A percentile compares a stretch with the other conserved stretches of the same genome.
phyloP scores from a whole-genome alignment of 768 basidiomycete species.

The Psilocybe subaeruginosa region DNA sequence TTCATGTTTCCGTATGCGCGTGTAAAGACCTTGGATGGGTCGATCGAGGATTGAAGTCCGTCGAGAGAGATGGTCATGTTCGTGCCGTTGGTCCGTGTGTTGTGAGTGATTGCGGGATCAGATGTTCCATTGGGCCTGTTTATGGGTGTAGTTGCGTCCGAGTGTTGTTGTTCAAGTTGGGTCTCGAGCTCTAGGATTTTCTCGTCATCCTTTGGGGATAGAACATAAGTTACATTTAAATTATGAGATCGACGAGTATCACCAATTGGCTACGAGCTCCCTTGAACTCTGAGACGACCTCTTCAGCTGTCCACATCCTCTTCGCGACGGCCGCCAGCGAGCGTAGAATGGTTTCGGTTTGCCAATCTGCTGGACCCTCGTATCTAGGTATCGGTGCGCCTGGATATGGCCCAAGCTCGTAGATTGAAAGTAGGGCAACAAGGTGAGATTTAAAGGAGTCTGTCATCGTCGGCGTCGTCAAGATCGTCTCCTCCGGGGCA shows the following conservation, averaged over 20 bases:
- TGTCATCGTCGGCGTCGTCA: conserved; percentile 10
- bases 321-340: conserved; percentile 52
- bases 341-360: conserved; percentile 59
- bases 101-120: conserved; percentile 7
- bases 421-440: conserved; percentile 59
- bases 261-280: conserved; percentile 23
- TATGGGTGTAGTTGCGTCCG: conserved; percentile 11
- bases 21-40: conserved; percentile 34
- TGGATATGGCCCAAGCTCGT: conserved; percentile 54
- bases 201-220: conserved; percentile 13
- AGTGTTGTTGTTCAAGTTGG: conserved; percentile 10
- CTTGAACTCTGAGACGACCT: conserved; percentile 41
- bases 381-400: conserved; percentile 55
- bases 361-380: conserved; percentile 57
- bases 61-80: conserved; percentile 54
- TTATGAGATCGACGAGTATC: not conserved
- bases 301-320: conserved; percentile 61
- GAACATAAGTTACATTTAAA: not conserved
- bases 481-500: conserved; percentile 6
- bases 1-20: conserved; percentile 30
- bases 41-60: conserved; percentile 43
- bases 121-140: conserved; percentile 12
- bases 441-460: conserved; percentile 46
- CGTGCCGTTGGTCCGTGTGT: conserved; percentile 18
- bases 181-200: conserved; percentile 13